Percentiles rank a stretch among this genome's conserved stretches.
phyloP scores from a whole-genome alignment of 129 eudicot species.

The Flaveria linearis region DNA sequence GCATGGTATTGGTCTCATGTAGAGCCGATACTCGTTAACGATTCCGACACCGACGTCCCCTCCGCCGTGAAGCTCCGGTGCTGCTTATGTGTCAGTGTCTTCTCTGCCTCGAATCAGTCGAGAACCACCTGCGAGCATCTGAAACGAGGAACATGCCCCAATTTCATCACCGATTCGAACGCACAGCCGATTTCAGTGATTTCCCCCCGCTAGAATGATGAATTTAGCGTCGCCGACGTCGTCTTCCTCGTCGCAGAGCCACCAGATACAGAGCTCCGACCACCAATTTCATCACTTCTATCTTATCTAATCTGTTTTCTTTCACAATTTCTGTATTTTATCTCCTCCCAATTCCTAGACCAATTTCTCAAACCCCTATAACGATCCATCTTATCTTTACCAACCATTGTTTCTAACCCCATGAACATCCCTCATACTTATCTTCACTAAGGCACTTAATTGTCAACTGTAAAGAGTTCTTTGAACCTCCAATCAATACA shows the following conservation, averaged over 20 bases:
- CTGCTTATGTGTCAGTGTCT: slow-evolving; percentile 64
- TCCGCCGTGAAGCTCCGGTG: slow-evolving; percentile 84
- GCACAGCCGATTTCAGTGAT: slow-evolving; percentile 57
- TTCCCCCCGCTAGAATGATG: slow-evolving; percentile 40
- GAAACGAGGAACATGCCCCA: slow-evolving; percentile 78
- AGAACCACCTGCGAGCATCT: slow-evolving; percentile 93
- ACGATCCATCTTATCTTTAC: too few relatives aligned
- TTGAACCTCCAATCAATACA: too few relatives aligned
- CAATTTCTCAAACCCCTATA: too few relatives aligned
- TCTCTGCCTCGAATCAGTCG: slow-evolving; percentile 92
- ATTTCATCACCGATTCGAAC: slow-evolving; percentile 43
- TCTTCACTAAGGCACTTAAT: too few relatives aligned
- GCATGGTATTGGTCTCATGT: slow-evolving; percentile 97
- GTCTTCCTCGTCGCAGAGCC: slow-evolving; percentile 38
- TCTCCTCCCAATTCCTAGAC: too few relatives aligned
- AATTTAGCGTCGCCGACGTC: slow-evolving; percentile 37
- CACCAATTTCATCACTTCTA: not conserved
- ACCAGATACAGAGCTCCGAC: slow-evolving; percentile 54
- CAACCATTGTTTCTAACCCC: too few relatives aligned
- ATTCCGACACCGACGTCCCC: slow-evolving; percentile 54
- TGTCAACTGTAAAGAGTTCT: too few relatives aligned
- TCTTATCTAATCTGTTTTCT: too few relatives aligned
- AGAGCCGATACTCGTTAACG: slow-evolving; percentile 67
- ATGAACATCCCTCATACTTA: too few relatives aligned
- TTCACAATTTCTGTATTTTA: too few relatives aligned